phyloP scores from a whole-genome alignment of 2,329 filamentous ascomycete genomes.

The Chalaropsis thielavioides region DNA sequence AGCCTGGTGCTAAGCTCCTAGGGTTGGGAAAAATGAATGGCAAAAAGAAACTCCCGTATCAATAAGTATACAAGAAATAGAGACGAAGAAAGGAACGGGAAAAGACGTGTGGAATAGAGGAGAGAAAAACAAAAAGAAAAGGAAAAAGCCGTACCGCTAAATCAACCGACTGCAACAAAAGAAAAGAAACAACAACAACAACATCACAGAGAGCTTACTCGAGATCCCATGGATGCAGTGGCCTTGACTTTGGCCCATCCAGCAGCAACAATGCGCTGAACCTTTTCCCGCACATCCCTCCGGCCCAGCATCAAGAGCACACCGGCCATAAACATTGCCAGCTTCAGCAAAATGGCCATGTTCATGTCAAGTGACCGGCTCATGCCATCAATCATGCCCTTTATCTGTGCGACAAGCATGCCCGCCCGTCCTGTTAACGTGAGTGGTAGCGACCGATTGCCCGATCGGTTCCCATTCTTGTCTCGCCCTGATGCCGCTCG shows the following conservation, averaged over 20 bases:
- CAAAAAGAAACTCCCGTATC: background rate
- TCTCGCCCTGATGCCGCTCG: background rate
- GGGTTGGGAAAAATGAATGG: background rate
- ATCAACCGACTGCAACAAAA: slow-evolving; percentile 4
- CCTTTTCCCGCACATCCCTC: slow-evolving; percentile 56
- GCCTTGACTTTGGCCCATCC: slow-evolving; percentile 69
- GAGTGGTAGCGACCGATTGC: slow-evolving; percentile 24
- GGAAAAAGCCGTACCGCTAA: background rate
- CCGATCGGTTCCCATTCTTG: slow-evolving; percentile 21
- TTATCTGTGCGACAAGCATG: slow-evolving; percentile 39
- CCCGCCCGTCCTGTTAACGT: slow-evolving; percentile 28
- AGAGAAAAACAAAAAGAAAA: background rate
- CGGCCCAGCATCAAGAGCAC: slow-evolving; percentile 64
- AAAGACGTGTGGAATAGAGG: background rate
- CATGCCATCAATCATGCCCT: slow-evolving; percentile 37
- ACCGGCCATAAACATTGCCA: slow-evolving; percentile 66
- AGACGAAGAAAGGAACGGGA: slow-evolving; percentile 1
- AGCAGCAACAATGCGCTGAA: slow-evolving; percentile 51
- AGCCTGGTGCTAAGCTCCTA: background rate
- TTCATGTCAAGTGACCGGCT: slow-evolving; percentile 39
- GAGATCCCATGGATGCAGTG: slow-evolving; percentile 91
- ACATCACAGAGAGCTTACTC: slow-evolving; percentile 78
- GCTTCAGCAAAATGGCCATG: slow-evolving; percentile 41
- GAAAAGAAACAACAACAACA: background rate
- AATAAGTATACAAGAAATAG: slow-evolving; percentile 12